Base-by-base conservation (phyloP, 495 filamentous ascomycete species). In the Platismatia glauca region DNA sequence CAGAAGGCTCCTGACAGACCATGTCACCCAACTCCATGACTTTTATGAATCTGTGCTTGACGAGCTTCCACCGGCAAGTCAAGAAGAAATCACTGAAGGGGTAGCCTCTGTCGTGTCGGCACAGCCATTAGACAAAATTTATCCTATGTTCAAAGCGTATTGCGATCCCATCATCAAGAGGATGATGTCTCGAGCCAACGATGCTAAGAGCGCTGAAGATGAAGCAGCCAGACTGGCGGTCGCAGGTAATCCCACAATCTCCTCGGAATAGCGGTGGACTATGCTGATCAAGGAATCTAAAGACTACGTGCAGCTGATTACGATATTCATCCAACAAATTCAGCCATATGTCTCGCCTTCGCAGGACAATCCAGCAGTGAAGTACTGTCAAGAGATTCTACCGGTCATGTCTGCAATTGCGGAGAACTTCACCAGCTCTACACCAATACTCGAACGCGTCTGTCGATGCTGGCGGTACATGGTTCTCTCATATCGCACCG, bases 381-480 rank as follows among this genome's bases (percentile, higher is more conserved):
- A 91, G 69, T 99, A 97, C 73, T 97, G 93, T 79, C 82, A 91
- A 64, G 91, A 96, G 70, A 88, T 97, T 39, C 87, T 96, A 72
- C 90, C 89, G 7, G 82, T 96, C 52, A 78, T 97, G 67, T 81
- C 88, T 18, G 87, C 85, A 7, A 89, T 99, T 62, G 82, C 89
- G 46, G 86, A 92, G 68, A 91, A 84, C 73, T 97, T 97, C 73
- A 83, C 88, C 62, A 77, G 82, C 62, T 95, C 89, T 62, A 75
- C 86, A 4, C 94, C 94, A 9, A 95, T 99, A 60, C 86, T 93
- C 65, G 94, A 99, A 77, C 83, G 92, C 22, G 82, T 99, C 27
- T 96, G 91, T 73, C 83, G 94, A 56, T 96, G 89, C 77, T 99
- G 91, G 89, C 83, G 94, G 64, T 87, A 89, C 70, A 95, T 96